These are phyloP conservation scores for Beauveria sp. DNA, from an alignment of 2,329 filamentous ascomycete species.

Conservation along the genomic window DNA sequence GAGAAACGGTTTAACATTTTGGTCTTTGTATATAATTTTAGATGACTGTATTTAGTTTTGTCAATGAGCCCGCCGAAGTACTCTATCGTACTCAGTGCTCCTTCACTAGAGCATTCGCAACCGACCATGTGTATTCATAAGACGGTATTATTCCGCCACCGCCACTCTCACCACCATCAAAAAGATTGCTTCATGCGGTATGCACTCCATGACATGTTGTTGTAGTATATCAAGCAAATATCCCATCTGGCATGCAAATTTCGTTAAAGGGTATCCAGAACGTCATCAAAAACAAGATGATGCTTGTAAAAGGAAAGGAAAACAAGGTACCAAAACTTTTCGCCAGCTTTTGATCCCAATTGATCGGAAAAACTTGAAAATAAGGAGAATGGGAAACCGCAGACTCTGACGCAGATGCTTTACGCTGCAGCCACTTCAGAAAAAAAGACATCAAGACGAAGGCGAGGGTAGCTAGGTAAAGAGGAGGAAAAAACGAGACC, in stretches of 20 bases:
- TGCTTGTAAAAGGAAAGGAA: background rate
- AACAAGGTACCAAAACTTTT: constrained; percentile 10
- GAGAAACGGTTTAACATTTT: background rate
- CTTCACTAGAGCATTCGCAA: background rate
- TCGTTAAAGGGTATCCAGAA: constrained; percentile 12
- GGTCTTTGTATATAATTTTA: background rate
- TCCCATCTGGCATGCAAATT: background rate
- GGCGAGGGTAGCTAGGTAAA: constrained; percentile 13
- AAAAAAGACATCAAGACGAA: constrained; percentile 22
- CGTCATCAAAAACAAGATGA: background rate
- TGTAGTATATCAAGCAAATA: background rate
- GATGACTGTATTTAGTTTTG: background rate
- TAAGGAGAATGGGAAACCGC: constrained; percentile 18
- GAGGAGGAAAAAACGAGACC: constrained; percentile 15
- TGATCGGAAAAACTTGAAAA: background rate
- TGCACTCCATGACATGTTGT: background rate
- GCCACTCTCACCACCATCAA: background rate
- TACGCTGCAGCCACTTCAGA: constrained; percentile 19
- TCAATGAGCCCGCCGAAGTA: background rate
- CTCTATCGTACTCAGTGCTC: background rate
- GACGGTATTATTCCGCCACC: background rate
- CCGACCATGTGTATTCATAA: background rate
- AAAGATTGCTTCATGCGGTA: background rate
- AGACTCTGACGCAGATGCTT: constrained; percentile 12
- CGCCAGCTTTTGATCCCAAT: constrained; percentile 9